These are phyloP conservation scores for Leccinum barrowsii DNA, from an alignment of 768 basidiomycete genomes.

Conservation along the genomic window DNA sequence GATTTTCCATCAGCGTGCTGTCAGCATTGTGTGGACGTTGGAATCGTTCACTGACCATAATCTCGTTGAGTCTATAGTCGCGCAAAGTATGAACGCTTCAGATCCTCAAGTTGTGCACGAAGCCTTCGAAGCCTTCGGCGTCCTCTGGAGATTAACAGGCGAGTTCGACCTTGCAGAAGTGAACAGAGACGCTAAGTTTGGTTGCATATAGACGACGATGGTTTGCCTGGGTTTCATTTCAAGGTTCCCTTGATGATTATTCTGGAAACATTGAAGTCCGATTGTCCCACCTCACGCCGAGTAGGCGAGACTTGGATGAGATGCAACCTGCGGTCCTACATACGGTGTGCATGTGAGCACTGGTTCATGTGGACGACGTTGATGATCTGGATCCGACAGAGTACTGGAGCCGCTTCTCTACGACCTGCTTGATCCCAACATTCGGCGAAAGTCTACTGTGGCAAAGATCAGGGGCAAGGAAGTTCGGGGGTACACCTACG, in stretches of 20 bases:
- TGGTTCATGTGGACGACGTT: not conserved
- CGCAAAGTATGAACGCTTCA: slow-evolving; percentile 62
- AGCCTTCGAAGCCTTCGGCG: slow-evolving; percentile 85
- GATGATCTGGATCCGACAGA: slow-evolving; percentile 37
- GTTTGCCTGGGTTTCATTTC: slow-evolving; percentile 78
- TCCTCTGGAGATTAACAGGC: slow-evolving; percentile 90
- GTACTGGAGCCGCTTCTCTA: slow-evolving; percentile 84
- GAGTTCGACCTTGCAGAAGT: slow-evolving; percentile 12
- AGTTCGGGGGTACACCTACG: slow-evolving; percentile 64
- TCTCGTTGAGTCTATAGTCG: slow-evolving; percentile 77
- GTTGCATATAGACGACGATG: slow-evolving; percentile 60
- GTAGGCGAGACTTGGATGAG: slow-evolving; percentile 97
- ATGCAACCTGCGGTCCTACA: slow-evolving; percentile 85
- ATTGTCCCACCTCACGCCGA: slow-evolving; percentile 69
- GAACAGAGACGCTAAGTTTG: slow-evolving; percentile 5
- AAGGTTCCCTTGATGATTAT: slow-evolving; percentile 86
- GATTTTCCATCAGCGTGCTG: slow-evolving; percentile 77
- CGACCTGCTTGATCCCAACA: slow-evolving; percentile 69
- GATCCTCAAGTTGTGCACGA: slow-evolving; percentile 46
- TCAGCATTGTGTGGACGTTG: slow-evolving; percentile 79
- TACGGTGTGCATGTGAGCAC: slow-evolving; percentile 52
- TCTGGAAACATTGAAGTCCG: slow-evolving; percentile 75
- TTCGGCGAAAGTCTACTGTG: slow-evolving; percentile 48
- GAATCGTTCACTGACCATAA: slow-evolving; percentile 51
- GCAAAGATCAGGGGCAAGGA: slow-evolving; percentile 62